These are phyloP conservation scores for Vitellaria paradoxa DNA, from an alignment of 179 eudicot species.

Conservation along the genomic window DNA sequence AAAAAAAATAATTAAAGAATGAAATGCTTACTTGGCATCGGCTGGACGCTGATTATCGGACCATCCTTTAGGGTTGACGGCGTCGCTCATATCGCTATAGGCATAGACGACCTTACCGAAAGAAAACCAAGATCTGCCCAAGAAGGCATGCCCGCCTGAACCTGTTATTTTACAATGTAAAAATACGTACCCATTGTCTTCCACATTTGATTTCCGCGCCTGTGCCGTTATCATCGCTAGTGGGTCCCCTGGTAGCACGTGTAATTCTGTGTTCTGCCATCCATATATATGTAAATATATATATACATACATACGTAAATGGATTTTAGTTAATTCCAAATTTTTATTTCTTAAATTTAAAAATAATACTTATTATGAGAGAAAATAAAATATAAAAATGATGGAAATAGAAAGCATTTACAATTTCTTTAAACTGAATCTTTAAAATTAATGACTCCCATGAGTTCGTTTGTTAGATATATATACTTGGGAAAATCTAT, in stretches of 20 bases:
- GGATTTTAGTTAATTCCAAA: neutral
- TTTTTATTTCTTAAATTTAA: no score
- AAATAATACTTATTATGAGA: no score
- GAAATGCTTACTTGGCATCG: constrained; percentile 20
- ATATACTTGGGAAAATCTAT: no score
- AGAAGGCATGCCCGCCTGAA: constrained; percentile 34
- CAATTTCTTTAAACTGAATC: no score
- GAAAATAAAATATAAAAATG: no score
- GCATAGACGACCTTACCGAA: constrained; percentile 59
- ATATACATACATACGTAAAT: neutral
- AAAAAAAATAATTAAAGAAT: no score
- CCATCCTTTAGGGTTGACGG: constrained; percentile 71
- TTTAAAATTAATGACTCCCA: no score
- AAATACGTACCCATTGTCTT: constrained; percentile 40
- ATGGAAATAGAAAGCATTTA: no score
- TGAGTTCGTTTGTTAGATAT: no score
- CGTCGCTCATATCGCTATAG: constrained; percentile 49
- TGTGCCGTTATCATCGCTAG: constrained; percentile 46
- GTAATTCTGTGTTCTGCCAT: constrained; percentile 44
- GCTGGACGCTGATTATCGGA: constrained; percentile 23
- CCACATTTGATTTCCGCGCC: constrained; percentile 29
- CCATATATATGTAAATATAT: neutral
- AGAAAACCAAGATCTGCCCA: constrained; percentile 76
- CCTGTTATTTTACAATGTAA: constrained; percentile 53
- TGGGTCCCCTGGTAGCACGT: constrained; percentile 38